phyloP scores from a whole-genome alignment of 1,139 yeast genomes.

The Yamadazyma membranifaciens region DNA sequence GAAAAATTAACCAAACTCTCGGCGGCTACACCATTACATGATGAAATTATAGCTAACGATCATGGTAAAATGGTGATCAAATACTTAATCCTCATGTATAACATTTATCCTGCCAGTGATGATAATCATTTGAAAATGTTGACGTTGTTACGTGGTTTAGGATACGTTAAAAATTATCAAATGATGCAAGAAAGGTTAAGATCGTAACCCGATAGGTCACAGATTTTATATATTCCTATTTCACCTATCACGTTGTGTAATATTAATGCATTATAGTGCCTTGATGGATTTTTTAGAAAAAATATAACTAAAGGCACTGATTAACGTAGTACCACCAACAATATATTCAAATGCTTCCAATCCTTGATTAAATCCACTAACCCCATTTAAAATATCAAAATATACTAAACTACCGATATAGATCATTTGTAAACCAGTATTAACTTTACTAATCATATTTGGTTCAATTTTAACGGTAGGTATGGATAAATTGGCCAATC shows the following conservation, averaged over 20 bases:
- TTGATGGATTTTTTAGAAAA: slow-evolving; percentile 57
- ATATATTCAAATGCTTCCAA: slow-evolving; percentile 18
- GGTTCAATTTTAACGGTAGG: slow-evolving; percentile 92
- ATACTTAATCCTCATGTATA: too few species aligned
- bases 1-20: too few species aligned
- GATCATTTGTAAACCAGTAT: slow-evolving; percentile 90
- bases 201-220: background rate
- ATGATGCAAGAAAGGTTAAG: background rate
- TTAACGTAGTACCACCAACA: slow-evolving; percentile 74
- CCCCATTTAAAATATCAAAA: slow-evolving; percentile 13
- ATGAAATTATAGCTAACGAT: background rate
- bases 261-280: slow-evolving; percentile 3
- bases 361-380: slow-evolving; percentile 12
- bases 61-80: too few species aligned
- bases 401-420: slow-evolving; percentile 77
- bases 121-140: slow-evolving; percentile 3
- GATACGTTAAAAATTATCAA: slow-evolving; percentile 5
- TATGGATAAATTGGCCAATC: slow-evolving; percentile 67
- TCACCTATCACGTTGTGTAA: too few species aligned
- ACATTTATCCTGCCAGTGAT: slow-evolving; percentile 2
- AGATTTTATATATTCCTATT: too few species aligned
- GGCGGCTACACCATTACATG: background rate
- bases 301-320: slow-evolving; percentile 77
- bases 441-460: slow-evolving; percentile 79
- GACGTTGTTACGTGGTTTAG: slow-evolving; percentile 1